phyloP scores from a whole-genome alignment of 2,329 filamentous ascomycete species.

The Hymenoscyphus scutula region DNA sequence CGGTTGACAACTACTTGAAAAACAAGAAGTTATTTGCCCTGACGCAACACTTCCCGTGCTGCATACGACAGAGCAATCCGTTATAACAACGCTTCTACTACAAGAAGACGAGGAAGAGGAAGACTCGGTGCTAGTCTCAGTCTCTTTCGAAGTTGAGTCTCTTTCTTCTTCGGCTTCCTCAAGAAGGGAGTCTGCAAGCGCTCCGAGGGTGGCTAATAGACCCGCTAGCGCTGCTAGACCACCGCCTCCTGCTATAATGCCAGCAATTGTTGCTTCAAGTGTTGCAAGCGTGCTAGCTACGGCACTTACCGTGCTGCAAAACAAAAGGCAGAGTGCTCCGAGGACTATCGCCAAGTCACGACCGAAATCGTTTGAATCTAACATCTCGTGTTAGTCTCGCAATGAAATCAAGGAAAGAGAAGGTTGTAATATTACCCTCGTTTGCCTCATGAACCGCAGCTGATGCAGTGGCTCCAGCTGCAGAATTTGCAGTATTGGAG shows the following conservation, averaged over 20 bases:
- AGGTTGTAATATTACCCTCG: neutral
- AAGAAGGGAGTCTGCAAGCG: neutral
- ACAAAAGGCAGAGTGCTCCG: neutral
- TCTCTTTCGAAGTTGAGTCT: neutral
- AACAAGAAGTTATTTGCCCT: too few species aligned
- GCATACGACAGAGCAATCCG: too few species aligned
- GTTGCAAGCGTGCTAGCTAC: neutral
- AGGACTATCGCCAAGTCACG: neutral
- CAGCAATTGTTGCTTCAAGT: neutral
- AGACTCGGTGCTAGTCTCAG: neutral
- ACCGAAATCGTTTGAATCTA: neutral
- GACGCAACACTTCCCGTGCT: too few species aligned
- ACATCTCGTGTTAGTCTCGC: neutral
- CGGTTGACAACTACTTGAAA: neutral
- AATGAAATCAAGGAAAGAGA: neutral
- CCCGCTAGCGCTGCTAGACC: neutral
- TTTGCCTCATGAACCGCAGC: neutral
- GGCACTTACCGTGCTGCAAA: neutral
- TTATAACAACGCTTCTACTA: too few species aligned
- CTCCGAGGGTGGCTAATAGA: neutral
- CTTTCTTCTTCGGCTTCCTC: neutral
- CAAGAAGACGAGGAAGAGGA: too few species aligned
- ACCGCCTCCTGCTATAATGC: neutral
- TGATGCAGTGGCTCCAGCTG: neutral
- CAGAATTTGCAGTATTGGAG: neutral